Evolutionary conservation across 768 basidiomycete genomes (phyloP).

Genomic region (Arthromyces matolae): DNA sequence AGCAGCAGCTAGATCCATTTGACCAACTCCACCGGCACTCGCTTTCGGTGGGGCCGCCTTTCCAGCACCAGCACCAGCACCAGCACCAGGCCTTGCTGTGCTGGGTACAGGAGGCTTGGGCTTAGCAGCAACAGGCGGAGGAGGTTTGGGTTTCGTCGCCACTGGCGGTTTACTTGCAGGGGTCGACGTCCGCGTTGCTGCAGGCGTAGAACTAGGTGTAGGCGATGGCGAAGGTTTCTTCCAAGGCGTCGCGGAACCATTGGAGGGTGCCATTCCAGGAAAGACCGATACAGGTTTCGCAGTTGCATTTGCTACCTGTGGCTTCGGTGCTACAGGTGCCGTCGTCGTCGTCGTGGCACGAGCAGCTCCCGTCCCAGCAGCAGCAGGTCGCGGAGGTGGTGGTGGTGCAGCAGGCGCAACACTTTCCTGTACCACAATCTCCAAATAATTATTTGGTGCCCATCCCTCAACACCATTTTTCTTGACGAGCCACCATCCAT

Average conservation of each 20-base stretch:
- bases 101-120: slow-evolving; percentile 61
- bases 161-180: slow-evolving; percentile 33
- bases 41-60: slow-evolving; percentile 25
- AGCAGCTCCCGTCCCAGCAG: slow-evolving; percentile 17
- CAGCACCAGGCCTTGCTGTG: slow-evolving; percentile 40
- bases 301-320: slow-evolving; percentile 52
- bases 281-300: slow-evolving; percentile 82
- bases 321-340: slow-evolving; percentile 29
- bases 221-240: slow-evolving; percentile 49
- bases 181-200: slow-evolving; percentile 40
- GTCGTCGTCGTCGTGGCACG: slow-evolving; percentile 34
- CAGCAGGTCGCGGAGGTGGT: slow-evolving; percentile 49
- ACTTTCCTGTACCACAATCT: slow-evolving; percentile 66
- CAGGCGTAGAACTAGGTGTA: slow-evolving; percentile 30
- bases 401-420: slow-evolving; percentile 66
- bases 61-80: slow-evolving; percentile 28
- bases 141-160: slow-evolving; percentile 34
- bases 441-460: slow-evolving; percentile 93
- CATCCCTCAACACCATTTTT: slow-evolving; percentile 82
- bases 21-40: slow-evolving; percentile 40
- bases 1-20: slow-evolving; percentile 80
- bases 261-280: slow-evolving; percentile 65
- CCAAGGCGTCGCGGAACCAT: slow-evolving; percentile 73
- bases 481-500: slow-evolving; percentile 98
- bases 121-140: slow-evolving; percentile 16